phyloP scores from a whole-genome alignment of 768 basidiomycete genomes.

The Thelephora ganbajun region DNA sequence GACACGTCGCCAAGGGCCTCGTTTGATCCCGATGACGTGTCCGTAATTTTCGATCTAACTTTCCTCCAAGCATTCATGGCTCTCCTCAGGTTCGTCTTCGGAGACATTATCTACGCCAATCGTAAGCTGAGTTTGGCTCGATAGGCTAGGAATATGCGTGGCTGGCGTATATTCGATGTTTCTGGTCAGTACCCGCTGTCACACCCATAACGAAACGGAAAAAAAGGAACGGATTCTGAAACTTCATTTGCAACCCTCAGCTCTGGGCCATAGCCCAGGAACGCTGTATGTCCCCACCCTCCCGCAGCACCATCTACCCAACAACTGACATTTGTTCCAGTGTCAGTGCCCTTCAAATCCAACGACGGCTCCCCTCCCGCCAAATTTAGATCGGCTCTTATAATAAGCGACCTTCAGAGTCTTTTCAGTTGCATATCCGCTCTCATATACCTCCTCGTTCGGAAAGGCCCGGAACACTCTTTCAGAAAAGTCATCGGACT shows the following conservation, averaged over 20 bases:
- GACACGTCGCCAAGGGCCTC: background rate
- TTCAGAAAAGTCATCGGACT: constrained; percentile 51
- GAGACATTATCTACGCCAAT: background rate
- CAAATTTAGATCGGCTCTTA: constrained; percentile 76
- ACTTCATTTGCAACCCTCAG: constrained; percentile 22
- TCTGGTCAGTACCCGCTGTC: constrained; percentile 36
- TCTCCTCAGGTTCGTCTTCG: background rate
- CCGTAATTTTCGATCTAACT: background rate
- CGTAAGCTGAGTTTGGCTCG: background rate
- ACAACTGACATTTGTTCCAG: constrained; percentile 21
- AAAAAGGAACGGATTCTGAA: constrained; percentile 4
- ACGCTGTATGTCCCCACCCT: constrained; percentile 41
- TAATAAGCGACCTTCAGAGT: constrained; percentile 79
- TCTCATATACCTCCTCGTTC: constrained; percentile 56
- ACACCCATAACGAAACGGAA: background rate
- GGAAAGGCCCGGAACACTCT: constrained; percentile 39
- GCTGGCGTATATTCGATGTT: constrained; percentile 90
- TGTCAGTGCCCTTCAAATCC: constrained; percentile 73
- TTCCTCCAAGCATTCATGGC: background rate
- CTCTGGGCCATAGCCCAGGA: constrained; percentile 93
- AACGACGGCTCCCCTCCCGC: constrained; percentile 45
- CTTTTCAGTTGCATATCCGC: constrained; percentile 65
- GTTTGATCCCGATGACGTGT: background rate
- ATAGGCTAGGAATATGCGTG: constrained; percentile 65
- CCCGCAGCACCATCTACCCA: background rate